A percentile compares a stretch with the other conserved stretches of the same genome.
Evolutionary conservation across 2,329 filamentous ascomycete genomes (phyloP).

Genomic region (Polychaeton citri): DNA sequence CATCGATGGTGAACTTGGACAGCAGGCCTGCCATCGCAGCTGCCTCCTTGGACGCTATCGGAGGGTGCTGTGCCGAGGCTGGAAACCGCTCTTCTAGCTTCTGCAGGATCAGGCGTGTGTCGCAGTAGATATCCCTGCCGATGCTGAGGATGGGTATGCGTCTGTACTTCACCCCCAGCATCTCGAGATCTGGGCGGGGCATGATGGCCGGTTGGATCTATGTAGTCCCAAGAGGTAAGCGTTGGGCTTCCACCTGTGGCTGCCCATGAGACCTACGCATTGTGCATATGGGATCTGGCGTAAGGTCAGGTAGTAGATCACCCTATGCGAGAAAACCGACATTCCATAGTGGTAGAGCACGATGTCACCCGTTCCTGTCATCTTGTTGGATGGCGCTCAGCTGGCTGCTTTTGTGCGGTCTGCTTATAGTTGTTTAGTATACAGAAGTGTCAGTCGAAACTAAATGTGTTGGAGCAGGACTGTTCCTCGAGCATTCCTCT

Average conservation of each 20-base stretch:
- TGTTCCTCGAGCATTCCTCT: too few species aligned
- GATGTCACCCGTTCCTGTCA: too few species aligned
- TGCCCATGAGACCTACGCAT: slow-evolving; percentile 41
- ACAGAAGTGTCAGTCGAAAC: too few species aligned
- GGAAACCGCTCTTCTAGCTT: slow-evolving; percentile 49
- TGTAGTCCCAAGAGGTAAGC: slow-evolving; percentile 2
- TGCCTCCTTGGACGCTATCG: slow-evolving; percentile 23
- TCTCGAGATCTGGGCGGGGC: slow-evolving; percentile 51
- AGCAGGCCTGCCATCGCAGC: slow-evolving; percentile 42
- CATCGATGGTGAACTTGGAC: slow-evolving; percentile 42
- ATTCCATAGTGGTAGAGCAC: slow-evolving; percentile 53
- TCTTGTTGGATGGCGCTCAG: too few species aligned
- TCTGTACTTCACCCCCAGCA: slow-evolving; percentile 51
- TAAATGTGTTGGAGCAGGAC: too few species aligned
- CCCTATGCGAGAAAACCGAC: slow-evolving; percentile 50
- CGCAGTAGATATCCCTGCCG: slow-evolving; percentile 54
- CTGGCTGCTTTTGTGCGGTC: too few species aligned
- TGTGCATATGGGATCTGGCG: slow-evolving; percentile 52
- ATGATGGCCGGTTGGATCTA: slow-evolving; percentile 53
- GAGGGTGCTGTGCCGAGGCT: slow-evolving; percentile 9
- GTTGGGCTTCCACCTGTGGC: not conserved
- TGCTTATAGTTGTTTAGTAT: too few species aligned
- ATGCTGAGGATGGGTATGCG: slow-evolving; percentile 57
- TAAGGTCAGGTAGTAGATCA: slow-evolving; percentile 56
- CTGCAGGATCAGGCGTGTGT: slow-evolving; percentile 53